Evolutionary conservation across 352 stramenopile genomes (phyloP).

Genomic region (Globisporangium canariense): DNA sequence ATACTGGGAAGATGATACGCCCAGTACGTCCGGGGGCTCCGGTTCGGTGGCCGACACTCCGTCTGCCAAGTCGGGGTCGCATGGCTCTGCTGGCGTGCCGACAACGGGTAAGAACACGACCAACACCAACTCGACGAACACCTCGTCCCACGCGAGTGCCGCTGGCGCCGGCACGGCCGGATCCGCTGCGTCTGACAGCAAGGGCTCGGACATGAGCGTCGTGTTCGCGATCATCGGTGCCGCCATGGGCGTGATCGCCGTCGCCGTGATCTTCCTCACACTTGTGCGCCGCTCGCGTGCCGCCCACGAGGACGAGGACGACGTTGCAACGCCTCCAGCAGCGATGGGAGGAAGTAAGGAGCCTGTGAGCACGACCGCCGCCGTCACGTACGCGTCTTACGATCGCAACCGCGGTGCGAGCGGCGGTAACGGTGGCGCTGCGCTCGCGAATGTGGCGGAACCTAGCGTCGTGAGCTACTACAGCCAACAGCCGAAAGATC

Average conservation of each 20-base stretch:
- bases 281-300: conserved; percentile 71
- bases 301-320: conserved; percentile 54
- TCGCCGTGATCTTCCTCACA: conserved; percentile 74
- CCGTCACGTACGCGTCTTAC: conserved; percentile 32
- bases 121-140: not conserved
- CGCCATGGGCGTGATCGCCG: conserved; percentile 74
- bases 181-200: conserved; percentile 1
- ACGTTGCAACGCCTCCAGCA: conserved; percentile 33
- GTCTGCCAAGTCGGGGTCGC: not conserved
- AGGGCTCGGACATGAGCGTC: conserved; percentile 61
- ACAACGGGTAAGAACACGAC: conserved; percentile 6
- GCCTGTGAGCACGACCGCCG: conserved; percentile 29
- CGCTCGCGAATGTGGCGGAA: conserved; percentile 9
- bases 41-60: conserved; percentile 11
- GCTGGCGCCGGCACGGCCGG: conserved; percentile 9
- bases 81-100: not conserved
- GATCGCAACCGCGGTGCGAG: conserved; percentile 20
- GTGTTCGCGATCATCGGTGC: conserved; percentile 76
- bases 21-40: conserved; percentile 16
- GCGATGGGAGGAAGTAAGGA: conserved; percentile 31
- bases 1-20: conserved; percentile 9
- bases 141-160: conserved; percentile 14
- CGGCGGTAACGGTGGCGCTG: not conserved
- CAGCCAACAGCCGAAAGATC: conserved; percentile 43
- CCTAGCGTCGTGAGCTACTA: conserved; percentile 47